phyloP scores from a whole-genome alignment of 495 filamentous ascomycete genomes.

The Penicilliopsis zonata region DNA sequence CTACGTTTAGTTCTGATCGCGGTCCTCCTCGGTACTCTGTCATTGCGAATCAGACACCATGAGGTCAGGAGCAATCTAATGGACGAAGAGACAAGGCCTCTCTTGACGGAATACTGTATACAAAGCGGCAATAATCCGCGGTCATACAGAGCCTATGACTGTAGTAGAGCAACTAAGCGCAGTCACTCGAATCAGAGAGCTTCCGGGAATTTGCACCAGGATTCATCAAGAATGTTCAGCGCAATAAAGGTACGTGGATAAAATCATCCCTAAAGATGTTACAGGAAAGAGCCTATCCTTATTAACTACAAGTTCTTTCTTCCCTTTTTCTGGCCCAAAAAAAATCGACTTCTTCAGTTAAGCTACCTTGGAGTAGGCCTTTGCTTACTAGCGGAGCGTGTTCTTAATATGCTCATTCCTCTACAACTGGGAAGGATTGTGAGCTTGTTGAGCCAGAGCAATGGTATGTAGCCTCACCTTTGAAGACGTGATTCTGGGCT shows the following conservation, averaged over 20 bases:
- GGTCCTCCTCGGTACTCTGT: slow-evolving; percentile 2
- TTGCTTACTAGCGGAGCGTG: slow-evolving; percentile 49
- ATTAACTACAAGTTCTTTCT: slow-evolving; percentile 35
- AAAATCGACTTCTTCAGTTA: slow-evolving; percentile 41
- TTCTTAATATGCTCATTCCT: slow-evolving; percentile 52
- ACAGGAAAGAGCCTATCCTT: too few relatives aligned
- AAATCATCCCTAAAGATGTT: too few relatives aligned
- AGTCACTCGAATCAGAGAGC: not conserved
- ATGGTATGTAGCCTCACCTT: slow-evolving; percentile 4
- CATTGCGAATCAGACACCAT: not conserved
- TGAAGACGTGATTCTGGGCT: too few relatives aligned
- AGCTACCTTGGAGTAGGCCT: slow-evolving; percentile 42
- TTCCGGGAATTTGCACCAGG: too few relatives aligned
- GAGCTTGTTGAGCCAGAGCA: slow-evolving; percentile 32
- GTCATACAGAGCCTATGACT: not conserved
- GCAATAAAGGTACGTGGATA: too few relatives aligned
- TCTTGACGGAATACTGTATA: not conserved
- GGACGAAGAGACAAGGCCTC: slow-evolving; percentile 2
- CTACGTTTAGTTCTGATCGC: slow-evolving; percentile 1
- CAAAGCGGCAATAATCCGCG: not conserved
- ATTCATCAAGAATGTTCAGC: too few relatives aligned
- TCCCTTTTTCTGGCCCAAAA: slow-evolving; percentile 53
- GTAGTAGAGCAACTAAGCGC: not conserved
- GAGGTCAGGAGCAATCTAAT: not conserved
- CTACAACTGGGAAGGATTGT: slow-evolving; percentile 53